Base-by-base conservation (phyloP, 371 early-diverging fungal species). In the Mucor ambiguus region DNA sequence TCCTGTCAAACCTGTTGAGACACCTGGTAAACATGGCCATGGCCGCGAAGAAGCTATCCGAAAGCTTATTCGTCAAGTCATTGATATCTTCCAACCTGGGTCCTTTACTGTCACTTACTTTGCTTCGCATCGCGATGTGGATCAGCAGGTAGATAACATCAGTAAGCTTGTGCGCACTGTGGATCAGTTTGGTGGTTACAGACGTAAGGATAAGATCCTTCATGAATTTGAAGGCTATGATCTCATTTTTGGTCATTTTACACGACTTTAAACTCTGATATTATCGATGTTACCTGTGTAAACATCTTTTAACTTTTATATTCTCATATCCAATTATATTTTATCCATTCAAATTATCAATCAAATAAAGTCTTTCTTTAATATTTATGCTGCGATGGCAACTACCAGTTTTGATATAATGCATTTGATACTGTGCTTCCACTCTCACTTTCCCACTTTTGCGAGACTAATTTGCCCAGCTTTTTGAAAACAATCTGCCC, bases 31-130 rank as follows among this genome's bases (percentile, higher is more conserved):
- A 32, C 74, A 78, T 66, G 64, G 76, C 49, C 58, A 66, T 60
- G 66, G 74, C 52, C 63, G 63, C 58, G 82, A 77, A 54, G 87
- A 83, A 67, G 62, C 73, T 14, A 46, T 74, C 26, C 78, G 88
- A 52, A 67, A 85, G 16, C 83, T 94, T 46, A 87, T 97, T 58
- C 77, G 84, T 60, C 86, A 92, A 70, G 96, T 96, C 38, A 84
- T 92, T 30, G 76, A 84, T 60, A 85, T 92, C 49, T 96, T 96
- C 84, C 83, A 91, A 33, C 96, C 96, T 2, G 90, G 86, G 30
- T 84, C 83, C 33, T 94, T 95, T 73, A 91, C 91, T 46, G 92
- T 94, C 24, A 94, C 98, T 11, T 78, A 95, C 67, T 96, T 96
- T 72, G 81, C 86, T 63, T 86, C 89, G 24, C 83, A 84, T 61